Conservation (phyloP, 2,329 filamentous ascomycete genomes). For the Aspergillus cejpii region DNA sequence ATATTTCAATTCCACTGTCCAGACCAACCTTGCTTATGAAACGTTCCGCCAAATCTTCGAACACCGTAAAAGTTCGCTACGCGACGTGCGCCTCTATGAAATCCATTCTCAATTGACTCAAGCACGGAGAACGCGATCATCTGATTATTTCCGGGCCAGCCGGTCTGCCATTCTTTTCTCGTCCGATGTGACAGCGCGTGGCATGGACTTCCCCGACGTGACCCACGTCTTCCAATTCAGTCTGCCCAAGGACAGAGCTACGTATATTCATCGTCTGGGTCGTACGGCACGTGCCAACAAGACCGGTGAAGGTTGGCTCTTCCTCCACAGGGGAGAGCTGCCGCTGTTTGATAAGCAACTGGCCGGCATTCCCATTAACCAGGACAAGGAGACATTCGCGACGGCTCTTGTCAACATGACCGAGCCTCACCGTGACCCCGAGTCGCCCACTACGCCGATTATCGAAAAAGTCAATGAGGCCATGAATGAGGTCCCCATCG, state of each 20-base stretch:
- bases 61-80: constrained; percentile 27
- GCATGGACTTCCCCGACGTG: constrained; percentile 76
- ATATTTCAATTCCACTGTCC: constrained; percentile 74
- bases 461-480: constrained; percentile 41
- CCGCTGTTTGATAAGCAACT: constrained; percentile 46
- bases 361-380: constrained; percentile 50
- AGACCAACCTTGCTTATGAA: constrained; percentile 59
- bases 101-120: constrained; percentile 80
- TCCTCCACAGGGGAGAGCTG: constrained; percentile 50
- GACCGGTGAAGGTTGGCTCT: constrained; percentile 56
- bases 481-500: constrained; percentile 22
- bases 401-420: constrained; percentile 7
- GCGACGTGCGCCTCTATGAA: constrained; percentile 42
- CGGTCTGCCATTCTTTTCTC: constrained; percentile 62
- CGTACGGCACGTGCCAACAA: constrained; percentile 65
- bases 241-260: constrained; percentile 57
- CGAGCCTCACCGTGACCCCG: constrained; percentile 4
- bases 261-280: constrained; percentile 70
- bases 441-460: constrained; percentile 14
- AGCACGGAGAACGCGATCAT: constrained; percentile 57
- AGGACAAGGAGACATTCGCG: constrained; percentile 28
- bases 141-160: constrained; percentile 64
- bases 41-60: constrained; percentile 49
- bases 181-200: constrained; percentile 72
- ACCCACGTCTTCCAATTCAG: constrained; percentile 74